phyloP scores from a whole-genome alignment of 345 rosid species.

The Sonneratia caseolaris region DNA sequence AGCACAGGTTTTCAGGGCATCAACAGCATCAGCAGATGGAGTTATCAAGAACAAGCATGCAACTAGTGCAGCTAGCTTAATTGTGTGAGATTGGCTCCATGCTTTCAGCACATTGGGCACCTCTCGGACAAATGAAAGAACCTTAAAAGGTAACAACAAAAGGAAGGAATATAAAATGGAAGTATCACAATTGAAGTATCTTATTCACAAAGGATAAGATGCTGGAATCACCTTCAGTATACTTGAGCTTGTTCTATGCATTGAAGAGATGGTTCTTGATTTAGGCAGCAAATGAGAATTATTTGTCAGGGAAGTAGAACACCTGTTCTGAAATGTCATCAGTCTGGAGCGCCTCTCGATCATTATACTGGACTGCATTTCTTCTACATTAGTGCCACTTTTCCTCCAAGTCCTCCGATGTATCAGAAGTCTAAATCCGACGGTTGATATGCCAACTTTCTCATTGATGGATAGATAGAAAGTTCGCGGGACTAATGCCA shows the following conservation, averaged over 20 bases:
- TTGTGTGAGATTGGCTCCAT: constrained; percentile 26
- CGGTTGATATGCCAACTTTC: constrained; percentile 24
- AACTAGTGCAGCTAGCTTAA: constrained; percentile 43
- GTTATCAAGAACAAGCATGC: constrained; percentile 50
- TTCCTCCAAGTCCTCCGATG: constrained; percentile 23
- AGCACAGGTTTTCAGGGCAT: constrained; percentile 87
- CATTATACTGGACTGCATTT: neutral
- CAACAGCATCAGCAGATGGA: constrained; percentile 86
- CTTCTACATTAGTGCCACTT: constrained; percentile 1
- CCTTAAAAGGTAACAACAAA: constrained; percentile 15
- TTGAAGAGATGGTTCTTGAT: constrained; percentile 24
- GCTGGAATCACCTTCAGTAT: constrained; percentile 22
- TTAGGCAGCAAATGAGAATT: neutral
- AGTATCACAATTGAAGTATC: neutral
- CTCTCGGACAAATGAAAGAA: constrained; percentile 8
- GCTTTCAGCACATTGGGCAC: constrained; percentile 25
- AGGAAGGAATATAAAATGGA: neutral
- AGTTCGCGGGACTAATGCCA: constrained; percentile 49
- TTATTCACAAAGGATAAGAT: constrained; percentile 1
- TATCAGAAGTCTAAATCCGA: constrained; percentile 17
- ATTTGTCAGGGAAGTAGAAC: neutral
- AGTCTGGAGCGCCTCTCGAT: neutral
- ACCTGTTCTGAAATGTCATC: neutral
- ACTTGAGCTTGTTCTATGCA: constrained; percentile 7
- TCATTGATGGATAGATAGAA: constrained; percentile 32